Conservation (phyloP, 192 early-diverging fungal species). For the Coemansia sp. region DNA sequence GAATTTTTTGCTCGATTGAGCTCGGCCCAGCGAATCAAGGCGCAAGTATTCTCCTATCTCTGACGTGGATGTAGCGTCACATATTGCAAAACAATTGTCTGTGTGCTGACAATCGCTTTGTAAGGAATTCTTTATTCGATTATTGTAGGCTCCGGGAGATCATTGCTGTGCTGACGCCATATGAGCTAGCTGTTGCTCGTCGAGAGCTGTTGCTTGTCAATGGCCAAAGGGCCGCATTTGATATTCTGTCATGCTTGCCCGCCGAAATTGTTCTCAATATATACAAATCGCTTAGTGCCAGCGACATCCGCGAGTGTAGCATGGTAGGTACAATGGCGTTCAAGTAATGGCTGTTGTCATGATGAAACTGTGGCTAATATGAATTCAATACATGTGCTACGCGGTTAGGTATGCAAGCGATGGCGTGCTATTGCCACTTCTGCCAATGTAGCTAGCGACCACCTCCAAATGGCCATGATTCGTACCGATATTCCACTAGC, state of each 20-base stretch:
- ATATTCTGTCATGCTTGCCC: constrained; percentile 18
- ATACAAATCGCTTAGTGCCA: neutral
- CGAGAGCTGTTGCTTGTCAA: constrained; percentile 7
- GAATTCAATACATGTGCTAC: neutral
- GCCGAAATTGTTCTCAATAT: constrained; percentile 15
- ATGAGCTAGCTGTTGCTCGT: constrained; percentile 15
- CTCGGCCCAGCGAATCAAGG: constrained; percentile 10
- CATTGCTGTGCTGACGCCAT: constrained; percentile 18
- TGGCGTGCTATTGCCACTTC: constrained; percentile 22
- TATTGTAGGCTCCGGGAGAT: constrained; percentile 20
- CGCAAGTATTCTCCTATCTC: neutral
- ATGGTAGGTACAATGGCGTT: neutral
- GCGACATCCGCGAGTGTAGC: constrained; percentile 6
- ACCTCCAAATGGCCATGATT: neutral
- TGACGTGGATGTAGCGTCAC: neutral
- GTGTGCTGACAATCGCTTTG: neutral
- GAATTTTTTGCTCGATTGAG: constrained; percentile 15
- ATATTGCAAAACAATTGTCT: neutral
- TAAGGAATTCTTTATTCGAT: neutral
- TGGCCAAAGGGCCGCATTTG: neutral
- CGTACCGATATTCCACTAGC: constrained; percentile 1
- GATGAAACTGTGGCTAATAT: too few relatives aligned
- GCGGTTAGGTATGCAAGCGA: constrained; percentile 10
- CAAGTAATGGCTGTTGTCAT: neutral
- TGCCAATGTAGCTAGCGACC: constrained; percentile 5